Conservation (phyloP, 139 green algal species). For the Micromonas pusilla region DNA sequence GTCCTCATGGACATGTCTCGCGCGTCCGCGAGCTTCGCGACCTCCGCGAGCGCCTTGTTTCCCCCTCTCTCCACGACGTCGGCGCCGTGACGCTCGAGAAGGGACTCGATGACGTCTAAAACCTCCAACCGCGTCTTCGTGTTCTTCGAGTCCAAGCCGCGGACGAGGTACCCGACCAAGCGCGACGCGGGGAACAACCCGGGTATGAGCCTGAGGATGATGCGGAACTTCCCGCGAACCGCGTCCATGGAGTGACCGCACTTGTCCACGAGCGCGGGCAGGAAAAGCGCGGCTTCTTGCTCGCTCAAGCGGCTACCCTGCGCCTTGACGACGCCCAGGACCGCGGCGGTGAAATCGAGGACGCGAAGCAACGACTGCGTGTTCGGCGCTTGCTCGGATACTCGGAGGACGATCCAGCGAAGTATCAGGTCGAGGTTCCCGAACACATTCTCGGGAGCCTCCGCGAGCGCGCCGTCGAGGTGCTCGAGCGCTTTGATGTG, state of each 20-base stretch:
- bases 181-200: conserved; percentile 48
- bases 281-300: conserved; percentile 71
- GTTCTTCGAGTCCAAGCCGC: conserved; percentile 79
- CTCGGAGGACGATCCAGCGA: conserved; percentile 66
- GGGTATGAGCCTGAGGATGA: conserved; percentile 61
- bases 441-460: conserved; percentile 26
- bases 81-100: conserved; percentile 54
- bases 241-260: conserved; percentile 71
- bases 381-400: conserved; percentile 48
- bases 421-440: conserved; percentile 71
- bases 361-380: conserved; percentile 37
- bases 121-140: conserved; percentile 79
- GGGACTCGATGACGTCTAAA: conserved; percentile 64
- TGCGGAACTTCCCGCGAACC: conserved; percentile 44
- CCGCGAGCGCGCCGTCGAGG: neutral
- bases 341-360: conserved; percentile 26
- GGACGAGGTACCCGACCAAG: conserved; percentile 37
- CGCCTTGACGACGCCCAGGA: conserved; percentile 32
- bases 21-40: conserved; percentile 66
- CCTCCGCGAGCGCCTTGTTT: conserved; percentile 35
- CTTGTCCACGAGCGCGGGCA: conserved; percentile 90
- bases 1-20: conserved; percentile 68
- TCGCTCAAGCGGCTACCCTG: conserved; percentile 60
- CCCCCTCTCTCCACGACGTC: neutral
- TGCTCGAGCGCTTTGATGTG: conserved; percentile 4